phyloP scores from a whole-genome alignment of 1,139 yeast species.

The Scheffersomyces lignicola region DNA sequence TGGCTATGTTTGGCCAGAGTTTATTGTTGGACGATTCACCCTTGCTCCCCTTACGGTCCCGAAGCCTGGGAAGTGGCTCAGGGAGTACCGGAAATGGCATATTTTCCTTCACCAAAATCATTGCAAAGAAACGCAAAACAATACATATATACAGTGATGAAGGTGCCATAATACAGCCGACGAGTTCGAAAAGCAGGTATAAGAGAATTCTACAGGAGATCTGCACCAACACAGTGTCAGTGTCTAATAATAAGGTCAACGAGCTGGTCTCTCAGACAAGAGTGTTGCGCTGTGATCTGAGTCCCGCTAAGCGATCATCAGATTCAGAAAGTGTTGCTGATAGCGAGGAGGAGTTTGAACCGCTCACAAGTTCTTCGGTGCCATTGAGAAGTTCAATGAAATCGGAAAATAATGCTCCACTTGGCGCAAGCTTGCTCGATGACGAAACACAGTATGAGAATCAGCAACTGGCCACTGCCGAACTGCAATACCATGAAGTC shows the following conservation, averaged over 20 bases:
- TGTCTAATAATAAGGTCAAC: too few relatives aligned
- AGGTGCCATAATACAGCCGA: neutral
- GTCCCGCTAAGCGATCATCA: constrained; percentile 1
- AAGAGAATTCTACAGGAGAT: neutral
- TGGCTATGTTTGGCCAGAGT: too few relatives aligned
- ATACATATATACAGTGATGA: constrained; percentile 1
- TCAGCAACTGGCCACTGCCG: too few relatives aligned
- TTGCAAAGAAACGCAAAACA: constrained; percentile 1
- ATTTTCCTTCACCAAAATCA: too few relatives aligned
- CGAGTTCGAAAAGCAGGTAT: neutral
- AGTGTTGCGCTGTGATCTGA: too few relatives aligned
- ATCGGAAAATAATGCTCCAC: neutral
- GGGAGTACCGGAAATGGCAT: too few relatives aligned
- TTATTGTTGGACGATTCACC: too few relatives aligned
- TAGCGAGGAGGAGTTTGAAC: constrained; percentile 15
- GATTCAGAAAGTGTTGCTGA: constrained; percentile 12
- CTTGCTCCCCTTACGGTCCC: too few relatives aligned
- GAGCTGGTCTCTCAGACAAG: too few relatives aligned
- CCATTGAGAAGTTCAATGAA: constrained; percentile 1
- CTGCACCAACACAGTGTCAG: neutral
- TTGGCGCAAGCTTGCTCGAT: constrained; percentile 1
- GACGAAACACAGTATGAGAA: too few relatives aligned
- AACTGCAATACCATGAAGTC: too few relatives aligned
- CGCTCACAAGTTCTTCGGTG: constrained; percentile 5
- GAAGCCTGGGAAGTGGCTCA: too few relatives aligned